Percentiles rank a stretch among this genome's conserved stretches.
Conservation (phyloP, 78 protist genomes). For the Planoprotostelium fungivorum region DNA sequence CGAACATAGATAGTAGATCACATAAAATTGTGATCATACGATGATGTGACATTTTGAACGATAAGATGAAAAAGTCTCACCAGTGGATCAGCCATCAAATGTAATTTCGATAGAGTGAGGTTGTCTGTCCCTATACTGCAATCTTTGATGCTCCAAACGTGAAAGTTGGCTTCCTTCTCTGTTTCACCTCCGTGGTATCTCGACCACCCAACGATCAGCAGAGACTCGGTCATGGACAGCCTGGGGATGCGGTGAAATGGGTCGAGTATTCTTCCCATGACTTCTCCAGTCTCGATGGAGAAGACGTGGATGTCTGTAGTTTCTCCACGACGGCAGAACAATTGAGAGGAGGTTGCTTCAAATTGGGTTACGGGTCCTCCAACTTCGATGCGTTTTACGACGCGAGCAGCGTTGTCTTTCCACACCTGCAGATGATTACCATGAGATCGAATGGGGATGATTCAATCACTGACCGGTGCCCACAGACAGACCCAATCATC, state of each 20-base stretch:
- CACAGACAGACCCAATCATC: neutral
- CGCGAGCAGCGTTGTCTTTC: neutral
- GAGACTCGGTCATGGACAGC: neutral
- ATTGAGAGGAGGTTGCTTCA: neutral
- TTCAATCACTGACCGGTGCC: neutral
- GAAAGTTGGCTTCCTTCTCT: neutral
- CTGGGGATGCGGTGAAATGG: neutral
- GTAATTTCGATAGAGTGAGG: neutral
- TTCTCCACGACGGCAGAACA: too few relatives aligned
- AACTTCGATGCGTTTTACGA: neutral
- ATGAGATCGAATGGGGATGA: neutral
- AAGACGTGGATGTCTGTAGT: neutral
- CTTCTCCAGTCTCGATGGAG: neutral
- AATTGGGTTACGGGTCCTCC: neutral
- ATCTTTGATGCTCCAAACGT: neutral
- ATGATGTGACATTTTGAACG: neutral
- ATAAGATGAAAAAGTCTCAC: neutral
- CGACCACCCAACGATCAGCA: neutral
- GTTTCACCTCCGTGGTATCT: neutral
- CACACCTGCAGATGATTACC: neutral
- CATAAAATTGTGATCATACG: too few relatives aligned
- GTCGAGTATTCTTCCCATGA: neutral
- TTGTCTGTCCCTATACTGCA: neutral
- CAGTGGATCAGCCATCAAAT: neutral
- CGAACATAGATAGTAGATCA: too few relatives aligned